Evolutionary conservation across 139 green algal genomes (phyloP), one percentile per base, ranked within the genome.

Genomic region (Nannochloris sp.): DNA sequence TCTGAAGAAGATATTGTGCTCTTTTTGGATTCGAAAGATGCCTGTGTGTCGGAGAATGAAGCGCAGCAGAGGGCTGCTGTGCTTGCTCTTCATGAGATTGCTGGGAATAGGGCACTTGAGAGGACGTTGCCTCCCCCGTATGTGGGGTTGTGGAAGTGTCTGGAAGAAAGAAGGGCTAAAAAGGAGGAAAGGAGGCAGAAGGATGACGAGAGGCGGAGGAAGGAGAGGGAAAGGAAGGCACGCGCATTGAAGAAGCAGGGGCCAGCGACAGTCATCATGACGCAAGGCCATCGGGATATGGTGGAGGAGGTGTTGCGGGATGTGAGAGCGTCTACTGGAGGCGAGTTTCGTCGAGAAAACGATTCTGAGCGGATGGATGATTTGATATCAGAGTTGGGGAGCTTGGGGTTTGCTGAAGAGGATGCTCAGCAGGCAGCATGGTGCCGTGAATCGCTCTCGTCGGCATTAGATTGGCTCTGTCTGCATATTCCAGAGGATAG

Each of bases 391-490:
- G 50, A 73, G 59, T 74, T 89, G 8, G 45, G 56, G 25, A n/a
- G 23, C 16, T 70, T 85, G 49, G 85, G 85, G 3, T 91, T 91
- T 65, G 37, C 28, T 25, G 51, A 60, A 3, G 12, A 56, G 3
- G 79, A 87, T 49, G 76, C 71, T 11, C 11, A 31, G 2, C 43
- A 59, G n/a, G 81, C 69, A 17, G 14, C 12, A 62, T 28, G 6
- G 8, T 44, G 31, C 23, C 16, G 14, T 5, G 36, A 50, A 3
- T 43, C 28, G 2, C 23, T 84, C 33, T 62, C 75, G 29, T 59
- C 60, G 4, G 68, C 75, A 26, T 66, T 92, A 40, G 87, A 92
- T 63, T 94, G 85, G 85, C 79, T 92, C 48, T 85, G 82, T 45
- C 29, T 94, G 10, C 48, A 79, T 46, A 43, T 90, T 16, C 74